phyloP scores from a whole-genome alignment of 768 basidiomycete genomes.

The Flagelloscypha sp. region DNA sequence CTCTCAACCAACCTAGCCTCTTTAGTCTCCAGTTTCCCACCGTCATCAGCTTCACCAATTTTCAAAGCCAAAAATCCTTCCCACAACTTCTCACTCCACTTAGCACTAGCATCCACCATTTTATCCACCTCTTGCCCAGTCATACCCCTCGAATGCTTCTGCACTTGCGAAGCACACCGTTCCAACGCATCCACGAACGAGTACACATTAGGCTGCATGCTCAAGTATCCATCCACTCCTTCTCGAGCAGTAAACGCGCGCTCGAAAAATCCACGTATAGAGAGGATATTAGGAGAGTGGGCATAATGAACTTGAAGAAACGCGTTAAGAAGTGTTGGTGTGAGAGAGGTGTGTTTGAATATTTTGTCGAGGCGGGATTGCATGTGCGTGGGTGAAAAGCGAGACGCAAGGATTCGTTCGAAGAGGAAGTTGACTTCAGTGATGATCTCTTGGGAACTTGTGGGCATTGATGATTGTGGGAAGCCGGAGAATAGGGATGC shows the following conservation, averaged over 20 bases:
- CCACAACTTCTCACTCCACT: too few species aligned
- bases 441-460: slow-evolving; percentile 63
- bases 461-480: too few species aligned
- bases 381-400: slow-evolving; percentile 12
- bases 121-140: slow-evolving; percentile 21
- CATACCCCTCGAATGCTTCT: slow-evolving; percentile 36
- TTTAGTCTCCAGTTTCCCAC: slow-evolving; percentile 11
- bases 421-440: slow-evolving; percentile 64
- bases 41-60: slow-evolving; percentile 12
- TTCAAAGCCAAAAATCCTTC: too few species aligned
- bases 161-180: slow-evolving; percentile 38
- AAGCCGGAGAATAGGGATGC: slow-evolving; percentile 52
- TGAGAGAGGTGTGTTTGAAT: slow-evolving; percentile 52
- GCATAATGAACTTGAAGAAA: slow-evolving; percentile 73
- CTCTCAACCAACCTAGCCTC: slow-evolving; percentile 65
- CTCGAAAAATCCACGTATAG: slow-evolving; percentile 40
- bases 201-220: slow-evolving; percentile 40
- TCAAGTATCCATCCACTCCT: slow-evolving; percentile 36
- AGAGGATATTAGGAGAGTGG: slow-evolving; percentile 41
- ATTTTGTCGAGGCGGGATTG: slow-evolving; percentile 17
- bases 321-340: slow-evolving; percentile 62
- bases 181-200: slow-evolving; percentile 63
- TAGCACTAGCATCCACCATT: slow-evolving; percentile 23
- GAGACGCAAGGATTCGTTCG: slow-evolving; percentile 47
- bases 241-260: slow-evolving; percentile 41